phyloP scores from a whole-genome alignment of 2,329 filamentous ascomycete species.

The Cercospora zeae-maydis region DNA sequence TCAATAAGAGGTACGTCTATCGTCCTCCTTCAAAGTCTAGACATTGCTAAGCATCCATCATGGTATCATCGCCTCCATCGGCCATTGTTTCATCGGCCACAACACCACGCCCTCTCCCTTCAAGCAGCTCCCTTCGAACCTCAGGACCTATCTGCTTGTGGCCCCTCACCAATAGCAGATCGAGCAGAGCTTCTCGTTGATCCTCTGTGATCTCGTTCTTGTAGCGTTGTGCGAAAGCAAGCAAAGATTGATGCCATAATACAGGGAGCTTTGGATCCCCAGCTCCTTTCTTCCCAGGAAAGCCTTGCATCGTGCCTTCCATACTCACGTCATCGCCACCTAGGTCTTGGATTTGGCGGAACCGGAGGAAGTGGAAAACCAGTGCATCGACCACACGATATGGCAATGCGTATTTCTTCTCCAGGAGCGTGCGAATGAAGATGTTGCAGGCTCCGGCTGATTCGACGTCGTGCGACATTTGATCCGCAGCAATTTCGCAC shows the following conservation, averaged over 20 bases:
- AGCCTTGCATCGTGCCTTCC: conserved; percentile 41
- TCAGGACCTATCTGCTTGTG: conserved; percentile 89
- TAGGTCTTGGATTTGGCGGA: conserved; percentile 66
- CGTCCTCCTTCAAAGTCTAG: not conserved
- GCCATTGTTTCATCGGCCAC: conserved; percentile 57
- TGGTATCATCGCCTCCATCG: conserved; percentile 79
- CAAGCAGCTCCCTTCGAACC: conserved; percentile 80
- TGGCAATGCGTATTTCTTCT: conserved; percentile 95
- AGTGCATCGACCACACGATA: conserved; percentile 92
- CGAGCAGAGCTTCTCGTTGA: conserved; percentile 83
- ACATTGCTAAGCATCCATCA: conserved; percentile 54
- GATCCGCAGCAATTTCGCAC: conserved; percentile 90
- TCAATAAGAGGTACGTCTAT: not conserved
- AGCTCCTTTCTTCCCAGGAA: conserved; percentile 42
- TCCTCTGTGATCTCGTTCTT: conserved; percentile 95
- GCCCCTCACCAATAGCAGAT: conserved; percentile 77
- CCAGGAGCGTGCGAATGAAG: conserved; percentile 86
- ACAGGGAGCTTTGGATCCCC: conserved; percentile 65
- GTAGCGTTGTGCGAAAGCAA: conserved; percentile 91
- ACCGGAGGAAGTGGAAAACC: conserved; percentile 94
- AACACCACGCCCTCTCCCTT: conserved; percentile 80
- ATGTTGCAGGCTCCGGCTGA: conserved; percentile 90
- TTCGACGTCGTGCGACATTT: conserved; percentile 77
- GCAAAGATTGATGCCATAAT: conserved; percentile 90
- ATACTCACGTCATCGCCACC: conserved; percentile 56